Conservation (phyloP, 768 basidiomycete species). For the Suillus tomentosus region DNA sequence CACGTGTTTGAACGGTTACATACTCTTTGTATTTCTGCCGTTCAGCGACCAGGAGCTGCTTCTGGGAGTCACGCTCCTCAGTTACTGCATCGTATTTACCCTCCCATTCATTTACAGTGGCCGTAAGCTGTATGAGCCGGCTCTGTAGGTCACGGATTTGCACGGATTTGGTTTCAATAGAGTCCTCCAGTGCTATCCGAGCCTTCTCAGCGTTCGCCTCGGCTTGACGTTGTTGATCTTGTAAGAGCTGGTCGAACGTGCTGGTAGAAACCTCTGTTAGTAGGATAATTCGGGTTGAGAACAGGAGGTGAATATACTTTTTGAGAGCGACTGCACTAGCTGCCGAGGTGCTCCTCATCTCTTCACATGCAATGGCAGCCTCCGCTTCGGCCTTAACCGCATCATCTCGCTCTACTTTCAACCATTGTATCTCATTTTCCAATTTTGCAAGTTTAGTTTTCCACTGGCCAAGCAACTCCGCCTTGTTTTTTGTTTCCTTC, state of each 20-base stretch:
- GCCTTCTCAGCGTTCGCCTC: neutral
- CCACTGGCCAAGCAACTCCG: neutral
- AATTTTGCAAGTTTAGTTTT: neutral
- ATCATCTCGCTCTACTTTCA: constrained; percentile 4
- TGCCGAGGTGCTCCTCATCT: neutral
- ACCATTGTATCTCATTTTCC: neutral
- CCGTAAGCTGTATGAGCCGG: neutral
- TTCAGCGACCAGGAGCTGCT: neutral
- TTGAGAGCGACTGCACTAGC: neutral
- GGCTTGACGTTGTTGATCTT: neutral
- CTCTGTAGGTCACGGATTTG: neutral
- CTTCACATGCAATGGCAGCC: neutral
- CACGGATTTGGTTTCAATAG: neutral
- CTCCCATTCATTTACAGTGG: neutral
- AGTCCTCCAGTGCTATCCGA: neutral
- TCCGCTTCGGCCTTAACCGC: neutral
- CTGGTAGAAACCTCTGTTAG: neutral
- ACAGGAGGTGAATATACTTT: neutral
- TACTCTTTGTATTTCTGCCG: constrained; percentile 1
- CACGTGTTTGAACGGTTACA: neutral
- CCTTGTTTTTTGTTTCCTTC: no score
- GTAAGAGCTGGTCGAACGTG: neutral
- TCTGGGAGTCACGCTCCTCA: neutral
- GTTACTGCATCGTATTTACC: neutral
- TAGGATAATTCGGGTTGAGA: neutral